A percentile compares a stretch with the other conserved stretches of the same genome.
Conservation (phyloP, 2,329 filamentous ascomycete species). For the Fusarium temperatum region DNA sequence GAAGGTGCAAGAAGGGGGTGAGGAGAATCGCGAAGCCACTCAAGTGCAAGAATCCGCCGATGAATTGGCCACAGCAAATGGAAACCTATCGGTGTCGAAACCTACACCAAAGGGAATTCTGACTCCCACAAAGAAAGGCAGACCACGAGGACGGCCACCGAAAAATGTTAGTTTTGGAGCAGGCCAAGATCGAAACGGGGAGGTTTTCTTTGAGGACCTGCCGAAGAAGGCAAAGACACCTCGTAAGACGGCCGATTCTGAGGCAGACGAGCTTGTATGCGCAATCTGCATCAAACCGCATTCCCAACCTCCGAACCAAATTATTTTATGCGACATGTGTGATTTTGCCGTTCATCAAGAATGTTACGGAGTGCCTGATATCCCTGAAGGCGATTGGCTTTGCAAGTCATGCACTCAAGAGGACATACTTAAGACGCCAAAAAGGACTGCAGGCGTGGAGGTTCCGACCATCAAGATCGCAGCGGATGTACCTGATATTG, state of each 20-base stretch:
- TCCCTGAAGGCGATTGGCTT: conserved; percentile 71
- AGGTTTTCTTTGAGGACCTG: conserved; percentile 63
- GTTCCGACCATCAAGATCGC: conserved; percentile 21
- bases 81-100: conserved; percentile 26
- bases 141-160: conserved; percentile 45
- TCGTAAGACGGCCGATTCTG: conserved; percentile 44
- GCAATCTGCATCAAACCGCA: conserved; percentile 65
- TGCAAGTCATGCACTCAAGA: conserved; percentile 66
- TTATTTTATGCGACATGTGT: conserved; percentile 72
- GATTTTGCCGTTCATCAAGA: conserved; percentile 69
- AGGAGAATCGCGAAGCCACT: conserved; percentile 5
- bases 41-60: conserved; percentile 14
- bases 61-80: conserved; percentile 26
- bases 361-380: conserved; percentile 65
- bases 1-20: conserved; percentile 23
- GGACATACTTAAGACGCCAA: conserved; percentile 48
- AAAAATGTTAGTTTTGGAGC: conserved; percentile 66
- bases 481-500: conserved; percentile 57
- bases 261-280: conserved; percentile 64
- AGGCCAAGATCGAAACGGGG: conserved; percentile 48
- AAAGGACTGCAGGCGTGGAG: conserved; percentile 38
- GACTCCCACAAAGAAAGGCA: conserved; percentile 60
- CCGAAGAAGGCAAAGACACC: conserved; percentile 50
- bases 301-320: conserved; percentile 67
- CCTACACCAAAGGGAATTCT: conserved; percentile 63